Evolutionary conservation across 371 early-diverging fungal genomes (phyloP).

Genomic region (Enterocytospora artemiae): DNA sequence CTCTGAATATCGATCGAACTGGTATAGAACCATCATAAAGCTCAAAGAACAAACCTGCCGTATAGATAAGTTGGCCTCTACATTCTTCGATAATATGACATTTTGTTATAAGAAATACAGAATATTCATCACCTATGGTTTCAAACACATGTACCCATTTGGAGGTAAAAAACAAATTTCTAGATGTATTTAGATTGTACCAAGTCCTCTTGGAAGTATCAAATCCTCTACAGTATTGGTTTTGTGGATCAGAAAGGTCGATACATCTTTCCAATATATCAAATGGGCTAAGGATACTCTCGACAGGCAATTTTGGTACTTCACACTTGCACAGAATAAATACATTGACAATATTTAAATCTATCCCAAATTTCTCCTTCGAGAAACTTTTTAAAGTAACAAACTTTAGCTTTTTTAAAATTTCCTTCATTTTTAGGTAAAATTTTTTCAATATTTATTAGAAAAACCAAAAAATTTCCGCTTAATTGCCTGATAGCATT

Average conservation of each 20-base stretch:
- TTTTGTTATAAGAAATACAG: slow-evolving; percentile 37
- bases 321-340: not conserved
- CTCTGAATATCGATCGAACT: slow-evolving; percentile 7
- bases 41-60: slow-evolving; percentile 29
- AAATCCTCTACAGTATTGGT: slow-evolving; percentile 2
- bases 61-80: slow-evolving; percentile 8
- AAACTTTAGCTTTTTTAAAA: slow-evolving; percentile 1
- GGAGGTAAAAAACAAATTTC: slow-evolving; percentile 22
- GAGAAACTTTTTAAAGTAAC: not conserved
- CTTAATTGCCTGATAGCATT: too few relatives aligned
- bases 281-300: not conserved
- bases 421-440: not conserved
- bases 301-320: not conserved
- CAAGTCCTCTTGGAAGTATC: slow-evolving; percentile 1
- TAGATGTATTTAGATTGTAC: slow-evolving; percentile 17
- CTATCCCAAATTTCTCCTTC: not conserved
- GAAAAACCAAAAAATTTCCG: too few relatives aligned
- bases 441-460: too few relatives aligned
- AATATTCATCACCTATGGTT: slow-evolving; percentile 36
- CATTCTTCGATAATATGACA: slow-evolving; percentile 25
- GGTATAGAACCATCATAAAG: not conserved
- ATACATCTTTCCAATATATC: not conserved
- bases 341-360: not conserved
- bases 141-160: slow-evolving; percentile 27
- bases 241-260: not conserved